Percentiles rank a stretch among this genome's conserved stretches.
Evolutionary conservation across 495 filamentous ascomycete species (phyloP).

Genomic region (Endocarpon pusillum): DNA sequence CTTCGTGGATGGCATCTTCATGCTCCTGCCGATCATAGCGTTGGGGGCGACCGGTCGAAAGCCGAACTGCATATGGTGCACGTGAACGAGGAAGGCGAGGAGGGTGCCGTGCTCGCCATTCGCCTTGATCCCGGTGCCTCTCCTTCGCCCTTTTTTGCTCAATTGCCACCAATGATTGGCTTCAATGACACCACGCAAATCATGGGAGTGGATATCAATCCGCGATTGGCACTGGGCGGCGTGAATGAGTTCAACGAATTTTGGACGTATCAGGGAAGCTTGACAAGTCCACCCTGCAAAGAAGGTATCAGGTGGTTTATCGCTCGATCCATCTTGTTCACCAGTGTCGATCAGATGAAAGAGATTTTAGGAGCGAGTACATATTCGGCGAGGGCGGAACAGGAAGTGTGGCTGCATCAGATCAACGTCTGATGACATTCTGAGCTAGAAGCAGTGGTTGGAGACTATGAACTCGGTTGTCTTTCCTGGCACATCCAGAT

Average conservation of each 20-base stretch:
- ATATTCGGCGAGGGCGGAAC: no score
- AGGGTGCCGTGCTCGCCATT: constrained; percentile 14
- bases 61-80: constrained; percentile 18
- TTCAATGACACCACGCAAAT: constrained; percentile 5
- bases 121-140: constrained; percentile 14
- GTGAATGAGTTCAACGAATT: constrained; percentile 13
- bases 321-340: no score
- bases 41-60: constrained; percentile 12
- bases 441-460: no score
- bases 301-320: no score
- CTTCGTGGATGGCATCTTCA: constrained; percentile 20
- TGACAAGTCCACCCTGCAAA: no score
- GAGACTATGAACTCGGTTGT: no score
- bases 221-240: constrained; percentile 7
- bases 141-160: constrained; percentile 12
- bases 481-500: no score
- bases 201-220: constrained; percentile 6
- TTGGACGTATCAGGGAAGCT: constrained; percentile 16
- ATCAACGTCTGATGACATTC: no score
- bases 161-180: constrained; percentile 13
- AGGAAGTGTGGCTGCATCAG: no score
- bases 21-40: constrained; percentile 15
- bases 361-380: no score
- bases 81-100: constrained; percentile 9
- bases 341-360: no score